A percentile compares a stretch with the other conserved stretches of the same genome.
Conservation (phyloP, 805 yeast genomes). For the Wickerhamiella domercqiae region DNA sequence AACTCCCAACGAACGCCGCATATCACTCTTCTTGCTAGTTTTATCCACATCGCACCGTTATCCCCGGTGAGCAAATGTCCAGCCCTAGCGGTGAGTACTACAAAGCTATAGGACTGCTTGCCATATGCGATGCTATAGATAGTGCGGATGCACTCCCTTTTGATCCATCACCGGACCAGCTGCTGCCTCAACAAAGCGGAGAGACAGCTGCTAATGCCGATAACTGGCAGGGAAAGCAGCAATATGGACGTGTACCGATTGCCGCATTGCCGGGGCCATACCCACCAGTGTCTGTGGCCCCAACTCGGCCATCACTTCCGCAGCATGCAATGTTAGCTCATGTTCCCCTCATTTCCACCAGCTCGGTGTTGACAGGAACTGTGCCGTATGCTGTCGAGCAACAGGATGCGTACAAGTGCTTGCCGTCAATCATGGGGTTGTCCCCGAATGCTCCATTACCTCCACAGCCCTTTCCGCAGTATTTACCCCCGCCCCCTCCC, state of each 20-base stretch:
- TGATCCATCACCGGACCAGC: constrained; percentile 8
- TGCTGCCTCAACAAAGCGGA: not conserved
- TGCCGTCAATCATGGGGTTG: not conserved
- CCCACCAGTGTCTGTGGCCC: constrained; percentile 3
- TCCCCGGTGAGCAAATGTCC: too few relatives aligned
- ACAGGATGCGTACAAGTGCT: constrained; percentile 12
- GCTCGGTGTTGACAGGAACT: constrained; percentile 10
- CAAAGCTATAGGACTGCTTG: constrained; percentile 27
- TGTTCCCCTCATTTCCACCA: constrained; percentile 15
- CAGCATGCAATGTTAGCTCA: constrained; percentile 17
- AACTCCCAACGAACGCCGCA: too few relatives aligned
- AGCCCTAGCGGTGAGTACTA: too few relatives aligned
- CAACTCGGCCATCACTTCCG: constrained; percentile 3
- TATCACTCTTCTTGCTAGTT: too few relatives aligned
- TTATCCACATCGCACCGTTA: too few relatives aligned
- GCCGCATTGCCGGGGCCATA: constrained; percentile 9
- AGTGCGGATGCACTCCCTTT: constrained; percentile 24
- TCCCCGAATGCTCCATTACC: not conserved
- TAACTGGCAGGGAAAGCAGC: not conserved
- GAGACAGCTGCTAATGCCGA: not conserved
- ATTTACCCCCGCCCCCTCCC: not conserved
- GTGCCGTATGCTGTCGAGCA: constrained; percentile 16
- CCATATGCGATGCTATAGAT: constrained; percentile 28
- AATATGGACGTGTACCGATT: not conserved
- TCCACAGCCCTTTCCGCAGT: not conserved